Conservation (phyloP, 129 eudicot species). For the Pseudognaphalium luteoalbum region DNA sequence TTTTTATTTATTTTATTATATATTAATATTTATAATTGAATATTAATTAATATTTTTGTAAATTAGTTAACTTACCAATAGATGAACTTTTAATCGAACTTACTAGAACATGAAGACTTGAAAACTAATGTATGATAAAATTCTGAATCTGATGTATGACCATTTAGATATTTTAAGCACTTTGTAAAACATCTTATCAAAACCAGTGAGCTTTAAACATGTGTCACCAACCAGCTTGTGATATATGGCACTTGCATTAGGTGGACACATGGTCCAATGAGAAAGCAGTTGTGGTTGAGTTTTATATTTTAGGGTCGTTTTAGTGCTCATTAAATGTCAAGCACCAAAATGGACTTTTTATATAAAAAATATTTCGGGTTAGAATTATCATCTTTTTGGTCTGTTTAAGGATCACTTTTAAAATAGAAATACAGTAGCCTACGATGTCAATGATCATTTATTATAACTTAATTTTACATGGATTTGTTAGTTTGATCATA, state of each 20-base stretch:
- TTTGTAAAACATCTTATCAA: not conserved
- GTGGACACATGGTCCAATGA: slow-evolving; percentile 27
- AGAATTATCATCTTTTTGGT: slow-evolving; percentile 26
- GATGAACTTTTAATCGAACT: no score
- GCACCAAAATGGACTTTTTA: slow-evolving; percentile 37
- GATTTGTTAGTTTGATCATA: no score
- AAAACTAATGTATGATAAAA: no score
- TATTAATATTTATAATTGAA: no score
- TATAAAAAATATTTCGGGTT: slow-evolving; percentile 14
- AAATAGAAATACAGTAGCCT: no score
- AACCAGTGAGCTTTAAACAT: slow-evolving; percentile 10
- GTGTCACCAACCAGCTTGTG: not conserved
- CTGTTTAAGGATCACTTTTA: slow-evolving; percentile 27
- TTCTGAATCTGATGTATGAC: not conserved
- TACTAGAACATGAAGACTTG: no score
- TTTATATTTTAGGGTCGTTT: slow-evolving; percentile 3
- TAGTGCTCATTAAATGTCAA: slow-evolving; percentile 32
- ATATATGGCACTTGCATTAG: not conserved
- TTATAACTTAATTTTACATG: no score
- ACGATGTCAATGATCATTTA: no score
- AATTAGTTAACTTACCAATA: no score
- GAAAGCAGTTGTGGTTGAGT: slow-evolving; percentile 18
- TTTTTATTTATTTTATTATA: no score
- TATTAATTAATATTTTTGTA: no score
- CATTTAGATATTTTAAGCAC: slow-evolving; percentile 5